phyloP scores from a whole-genome alignment of 768 basidiomycete genomes.

The Cubamyces sp. region DNA sequence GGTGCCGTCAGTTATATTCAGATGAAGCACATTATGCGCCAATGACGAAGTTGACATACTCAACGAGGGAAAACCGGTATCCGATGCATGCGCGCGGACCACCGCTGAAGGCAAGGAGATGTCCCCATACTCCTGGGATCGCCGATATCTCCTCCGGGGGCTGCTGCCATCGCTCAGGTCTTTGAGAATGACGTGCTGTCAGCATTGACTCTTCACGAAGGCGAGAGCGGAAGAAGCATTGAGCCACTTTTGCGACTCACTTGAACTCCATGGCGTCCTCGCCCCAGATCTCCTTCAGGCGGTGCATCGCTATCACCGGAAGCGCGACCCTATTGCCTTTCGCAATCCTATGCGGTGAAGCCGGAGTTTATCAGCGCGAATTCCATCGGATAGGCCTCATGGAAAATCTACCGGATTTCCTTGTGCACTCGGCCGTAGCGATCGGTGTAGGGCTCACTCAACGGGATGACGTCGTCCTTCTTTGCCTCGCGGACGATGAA shows the following conservation, averaged over 20 bases:
- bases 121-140: slow-evolving; percentile 65
- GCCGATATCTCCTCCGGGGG: slow-evolving; percentile 45
- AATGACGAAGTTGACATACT: slow-evolving; percentile 38
- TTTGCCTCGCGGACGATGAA: slow-evolving; percentile 49
- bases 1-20: no score
- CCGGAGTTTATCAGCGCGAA: neutral
- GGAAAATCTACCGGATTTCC: slow-evolving; percentile 24
- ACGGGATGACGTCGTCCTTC: slow-evolving; percentile 55
- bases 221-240: no score
- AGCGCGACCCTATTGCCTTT: slow-evolving; percentile 44
- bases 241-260: slow-evolving; percentile 38
- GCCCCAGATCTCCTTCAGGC: slow-evolving; percentile 60
- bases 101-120: slow-evolving; percentile 63
- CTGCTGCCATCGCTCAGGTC: slow-evolving; percentile 66
- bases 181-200: slow-evolving; percentile 29
- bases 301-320: slow-evolving; percentile 58
- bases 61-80: slow-evolving; percentile 65
- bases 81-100: slow-evolving; percentile 71
- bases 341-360: slow-evolving; percentile 20
- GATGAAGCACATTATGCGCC: neutral
- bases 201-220: neutral
- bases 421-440: slow-evolving; percentile 23
- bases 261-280: slow-evolving; percentile 65
- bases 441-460: slow-evolving; percentile 38
- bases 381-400: no score